These are phyloP conservation scores for Talaromyces sp. DNA, from an alignment of 2,329 filamentous ascomycete species.

Conservation along the genomic window DNA sequence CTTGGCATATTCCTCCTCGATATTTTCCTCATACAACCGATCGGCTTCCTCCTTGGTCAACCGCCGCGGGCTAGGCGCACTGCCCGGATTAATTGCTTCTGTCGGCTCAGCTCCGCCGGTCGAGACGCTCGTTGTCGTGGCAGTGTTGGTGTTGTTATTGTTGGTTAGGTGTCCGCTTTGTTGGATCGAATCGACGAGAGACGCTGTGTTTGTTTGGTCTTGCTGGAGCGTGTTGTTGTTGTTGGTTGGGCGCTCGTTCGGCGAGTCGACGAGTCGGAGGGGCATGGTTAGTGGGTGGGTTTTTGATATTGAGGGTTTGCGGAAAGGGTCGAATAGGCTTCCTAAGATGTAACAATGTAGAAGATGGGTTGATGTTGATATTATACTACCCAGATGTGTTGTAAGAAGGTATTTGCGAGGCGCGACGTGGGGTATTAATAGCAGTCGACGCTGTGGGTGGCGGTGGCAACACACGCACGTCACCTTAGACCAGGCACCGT, in stretches of 20 bases:
- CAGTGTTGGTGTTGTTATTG: not conserved
- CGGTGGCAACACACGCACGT: not conserved
- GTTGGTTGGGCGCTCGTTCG: not conserved
- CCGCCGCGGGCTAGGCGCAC: conserved; percentile 16
- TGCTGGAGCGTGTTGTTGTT: not conserved
- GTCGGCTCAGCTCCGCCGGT: conserved; percentile 14
- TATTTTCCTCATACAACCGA: conserved; percentile 39
- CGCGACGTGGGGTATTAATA: not conserved
- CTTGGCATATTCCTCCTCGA: conserved; percentile 44
- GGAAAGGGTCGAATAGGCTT: not conserved
- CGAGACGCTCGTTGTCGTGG: conserved; percentile 13
- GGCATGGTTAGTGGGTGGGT: not conserved
- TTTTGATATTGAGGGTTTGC: not conserved
- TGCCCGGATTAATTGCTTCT: conserved; percentile 12
- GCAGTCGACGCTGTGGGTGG: not conserved
- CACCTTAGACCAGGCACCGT: not conserved
- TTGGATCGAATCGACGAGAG: not conserved
- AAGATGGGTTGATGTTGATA: not conserved
- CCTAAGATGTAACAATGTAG: too few relatives aligned
- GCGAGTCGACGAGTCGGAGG: not conserved
- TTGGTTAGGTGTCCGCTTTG: conserved; percentile 7
- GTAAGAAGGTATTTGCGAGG: not conserved
- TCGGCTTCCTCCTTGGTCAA: conserved; percentile 39
- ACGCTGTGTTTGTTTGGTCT: not conserved
- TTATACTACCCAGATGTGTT: not conserved